phyloP scores from a whole-genome alignment of 2,329 filamentous ascomycete genomes.

The Exserohilum turcica region DNA sequence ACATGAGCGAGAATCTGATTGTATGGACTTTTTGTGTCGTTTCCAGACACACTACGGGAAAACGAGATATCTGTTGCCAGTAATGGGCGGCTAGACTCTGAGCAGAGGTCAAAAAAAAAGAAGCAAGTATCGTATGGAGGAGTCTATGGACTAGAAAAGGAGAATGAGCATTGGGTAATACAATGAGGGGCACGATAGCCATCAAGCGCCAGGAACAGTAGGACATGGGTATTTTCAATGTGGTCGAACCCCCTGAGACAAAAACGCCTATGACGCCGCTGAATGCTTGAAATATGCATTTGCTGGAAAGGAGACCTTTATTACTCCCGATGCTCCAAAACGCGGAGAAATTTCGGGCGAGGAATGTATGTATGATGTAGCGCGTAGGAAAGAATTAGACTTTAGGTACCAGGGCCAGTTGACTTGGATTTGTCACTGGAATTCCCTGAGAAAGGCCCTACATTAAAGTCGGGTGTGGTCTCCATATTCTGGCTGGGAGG shows the following conservation, averaged over 20 bases:
- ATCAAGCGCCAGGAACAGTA: constrained; percentile 1
- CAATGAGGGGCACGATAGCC: constrained; percentile 2
- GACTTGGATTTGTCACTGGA: constrained; percentile 15
- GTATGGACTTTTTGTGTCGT: neutral
- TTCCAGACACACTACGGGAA: neutral
- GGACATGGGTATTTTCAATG: constrained; percentile 19
- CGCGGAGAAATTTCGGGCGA: constrained; percentile 2
- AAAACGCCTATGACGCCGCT: constrained; percentile 9
- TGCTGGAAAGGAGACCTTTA: neutral
- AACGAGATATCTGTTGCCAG: neutral
- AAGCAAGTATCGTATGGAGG: neutral
- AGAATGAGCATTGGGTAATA: constrained; percentile 13
- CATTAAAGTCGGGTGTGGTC: constrained; percentile 52
- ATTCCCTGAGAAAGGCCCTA: constrained; percentile 51
- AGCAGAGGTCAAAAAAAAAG: constrained; percentile 7
- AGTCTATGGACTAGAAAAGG: constrained; percentile 1
- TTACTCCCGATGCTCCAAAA: constrained; percentile 1
- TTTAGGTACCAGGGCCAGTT: constrained; percentile 8
- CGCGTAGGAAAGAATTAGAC: neutral
- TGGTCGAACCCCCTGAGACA: neutral
- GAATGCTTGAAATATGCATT: constrained; percentile 12
- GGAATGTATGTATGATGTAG: neutral
- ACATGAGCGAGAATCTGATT: neutral
- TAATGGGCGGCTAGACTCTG: constrained; percentile 1
- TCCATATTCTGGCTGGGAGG: constrained; percentile 53